phyloP scores from a whole-genome alignment of 164 flowering plant species.

The Santalum album region DNA sequence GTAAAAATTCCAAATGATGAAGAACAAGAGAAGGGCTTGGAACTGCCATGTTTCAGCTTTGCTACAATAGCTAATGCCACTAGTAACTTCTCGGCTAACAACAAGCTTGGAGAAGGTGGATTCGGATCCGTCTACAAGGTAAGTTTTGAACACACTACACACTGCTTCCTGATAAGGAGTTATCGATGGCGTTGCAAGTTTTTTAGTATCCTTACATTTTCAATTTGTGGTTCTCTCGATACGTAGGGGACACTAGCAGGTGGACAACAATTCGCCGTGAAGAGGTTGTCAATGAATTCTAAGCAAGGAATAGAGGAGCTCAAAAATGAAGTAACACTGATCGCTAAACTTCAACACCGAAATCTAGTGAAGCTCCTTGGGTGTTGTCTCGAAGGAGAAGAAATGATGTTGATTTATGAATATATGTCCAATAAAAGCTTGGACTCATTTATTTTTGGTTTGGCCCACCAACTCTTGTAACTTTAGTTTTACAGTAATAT shows the following conservation, averaged over 20 bases:
- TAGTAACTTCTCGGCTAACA: background rate
- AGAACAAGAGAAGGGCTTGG: background rate
- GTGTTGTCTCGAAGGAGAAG: background rate
- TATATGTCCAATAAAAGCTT: slow-evolving; percentile 1
- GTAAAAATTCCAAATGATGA: background rate
- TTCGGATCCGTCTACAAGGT: background rate
- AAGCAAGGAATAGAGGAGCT: slow-evolving; percentile 33
- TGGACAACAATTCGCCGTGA: slow-evolving; percentile 31
- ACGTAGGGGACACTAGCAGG: slow-evolving; percentile 16
- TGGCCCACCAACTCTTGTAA: background rate
- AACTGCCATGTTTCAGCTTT: background rate
- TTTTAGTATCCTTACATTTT: background rate
- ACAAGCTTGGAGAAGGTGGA: background rate
- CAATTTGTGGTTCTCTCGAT: background rate
- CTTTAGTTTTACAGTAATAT: too few species aligned
- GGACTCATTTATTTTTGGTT: background rate
- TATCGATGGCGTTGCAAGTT: too few species aligned
- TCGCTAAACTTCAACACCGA: slow-evolving; percentile 37
- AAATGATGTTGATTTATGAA: background rate
- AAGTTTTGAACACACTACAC: background rate
- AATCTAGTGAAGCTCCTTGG: slow-evolving; percentile 33
- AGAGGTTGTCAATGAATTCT: slow-evolving; percentile 29
- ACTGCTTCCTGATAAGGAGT: too few species aligned
- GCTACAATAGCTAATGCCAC: background rate
- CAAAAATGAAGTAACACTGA: slow-evolving; percentile 28